Evolutionary conservation across 2,329 filamentous ascomycete genomes (phyloP).

Genomic region (Cercospora sesami): DNA sequence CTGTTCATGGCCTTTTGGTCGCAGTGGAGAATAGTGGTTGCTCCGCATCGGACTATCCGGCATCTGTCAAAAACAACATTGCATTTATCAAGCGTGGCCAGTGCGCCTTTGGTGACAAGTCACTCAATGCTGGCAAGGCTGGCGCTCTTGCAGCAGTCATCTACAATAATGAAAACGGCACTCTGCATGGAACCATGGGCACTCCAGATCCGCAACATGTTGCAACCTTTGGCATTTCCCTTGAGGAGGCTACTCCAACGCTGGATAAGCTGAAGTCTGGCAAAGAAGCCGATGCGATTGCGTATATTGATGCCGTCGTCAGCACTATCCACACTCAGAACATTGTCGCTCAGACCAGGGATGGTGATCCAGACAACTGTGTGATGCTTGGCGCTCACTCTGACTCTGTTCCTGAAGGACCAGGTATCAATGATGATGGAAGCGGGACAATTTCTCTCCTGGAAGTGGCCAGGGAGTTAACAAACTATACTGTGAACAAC

Average conservation of each 20-base stretch:
- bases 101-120: conserved; percentile 73
- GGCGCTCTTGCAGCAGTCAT: conserved; percentile 73
- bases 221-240: conserved; percentile 66
- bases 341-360: conserved; percentile 23
- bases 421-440: conserved; percentile 78
- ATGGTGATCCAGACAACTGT: conserved; percentile 56
- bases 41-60: conserved; percentile 63
- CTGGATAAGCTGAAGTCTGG: conserved; percentile 26
- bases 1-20: conserved; percentile 43
- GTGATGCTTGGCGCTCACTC: conserved; percentile 41
- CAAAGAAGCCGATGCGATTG: conserved; percentile 22
- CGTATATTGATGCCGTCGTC: conserved; percentile 29
- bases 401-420: conserved; percentile 53
- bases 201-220: conserved; percentile 67
- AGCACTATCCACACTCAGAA: conserved; percentile 26
- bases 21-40: conserved; percentile 64
- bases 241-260: conserved; percentile 24
- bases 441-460: conserved; percentile 64
- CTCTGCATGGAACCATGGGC: conserved; percentile 53
- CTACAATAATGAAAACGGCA: conserved; percentile 69
- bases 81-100: conserved; percentile 69
- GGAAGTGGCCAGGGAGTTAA: conserved; percentile 60
- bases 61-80: conserved; percentile 61
- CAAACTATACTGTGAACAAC: conserved; percentile 73
- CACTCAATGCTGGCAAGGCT: conserved; percentile 64